Base-by-base conservation (phyloP, 1,284 basidiomycete genomes). In the Bondarzewia mesenterica region DNA sequence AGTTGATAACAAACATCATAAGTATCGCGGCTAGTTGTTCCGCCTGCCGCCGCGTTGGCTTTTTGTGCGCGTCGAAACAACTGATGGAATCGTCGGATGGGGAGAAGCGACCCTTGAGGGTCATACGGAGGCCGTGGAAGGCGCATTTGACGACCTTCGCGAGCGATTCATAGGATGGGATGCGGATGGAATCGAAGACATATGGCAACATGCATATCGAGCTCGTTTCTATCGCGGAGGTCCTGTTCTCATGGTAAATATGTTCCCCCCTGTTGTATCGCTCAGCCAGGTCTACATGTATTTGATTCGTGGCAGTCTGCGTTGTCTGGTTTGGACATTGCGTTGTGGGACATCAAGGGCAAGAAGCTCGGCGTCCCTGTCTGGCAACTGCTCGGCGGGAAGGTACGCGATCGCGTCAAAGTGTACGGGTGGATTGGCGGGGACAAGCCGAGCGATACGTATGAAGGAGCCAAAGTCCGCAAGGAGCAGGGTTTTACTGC, bases 61-160 rank as follows among this genome's bases (percentile, higher is more conserved):
- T 12, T 87, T 89, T 57, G 80, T 89, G 21, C 75, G 84, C 5
- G 74, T 89, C 16, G 80, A 83, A 58, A 88, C 83, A 0, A 71
- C 73, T 7, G 76, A 80, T 43, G 83, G 81, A 1, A 66, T 82
- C 27, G 73, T 88, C 22, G 86, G 86, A 23, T 89, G 86, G 79
- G 80, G 78, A 6, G 80, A 82, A 64, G 76, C 68, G 27, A 82
- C 80, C 0, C 70, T 84, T 14, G 80, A 83, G 63, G 82, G 82
- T 6, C 82, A 89, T 58, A 85, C 83, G 4, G 84, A 89, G 64
- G 84, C 86, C 3, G 76, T 89, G 7, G 82, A 88, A 64, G 86
- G 85, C 18, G 81, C 83, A 21, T 74, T 80, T 56, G 58, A 66
- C 29, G 85, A 88, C 52, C 73, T 89, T 22, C 64, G 68, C 15